Percentiles rank a stretch among this genome's conserved stretches.
Evolutionary conservation across 768 basidiomycete species (phyloP).

Genomic region (Ephemerocybe angulata): DNA sequence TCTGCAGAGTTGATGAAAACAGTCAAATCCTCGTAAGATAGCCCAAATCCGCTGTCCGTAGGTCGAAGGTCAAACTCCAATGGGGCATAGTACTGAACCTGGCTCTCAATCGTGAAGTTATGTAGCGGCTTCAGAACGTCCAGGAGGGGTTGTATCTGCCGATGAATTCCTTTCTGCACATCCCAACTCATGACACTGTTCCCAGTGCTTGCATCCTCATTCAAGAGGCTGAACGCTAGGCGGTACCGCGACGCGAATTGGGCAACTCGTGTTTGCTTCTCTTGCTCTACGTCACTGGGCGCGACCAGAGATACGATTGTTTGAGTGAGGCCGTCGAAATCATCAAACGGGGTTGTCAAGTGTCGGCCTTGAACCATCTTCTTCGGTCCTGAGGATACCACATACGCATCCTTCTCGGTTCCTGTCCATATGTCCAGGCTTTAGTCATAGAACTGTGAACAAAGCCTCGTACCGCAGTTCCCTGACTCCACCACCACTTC

Average conservation of each 20-base stretch:
- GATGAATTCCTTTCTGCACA: constrained; percentile 53
- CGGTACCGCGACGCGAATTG: constrained; percentile 83
- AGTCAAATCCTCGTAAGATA: constrained; percentile 80
- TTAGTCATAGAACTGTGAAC: too few species aligned
- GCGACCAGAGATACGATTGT: constrained; percentile 25
- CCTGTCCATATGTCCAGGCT: too few species aligned
- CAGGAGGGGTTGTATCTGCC: constrained; percentile 60
- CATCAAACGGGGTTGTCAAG: too few species aligned
- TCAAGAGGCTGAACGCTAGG: constrained; percentile 88
- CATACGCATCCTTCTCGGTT: not conserved
- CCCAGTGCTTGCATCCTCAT: constrained; percentile 79
- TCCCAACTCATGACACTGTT: constrained; percentile 68
- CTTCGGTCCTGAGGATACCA: not conserved
- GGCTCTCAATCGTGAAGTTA: constrained; percentile 92
- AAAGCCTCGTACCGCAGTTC: constrained; percentile 7
- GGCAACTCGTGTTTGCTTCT: constrained; percentile 37
- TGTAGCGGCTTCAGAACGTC: constrained; percentile 62
- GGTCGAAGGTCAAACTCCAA: constrained; percentile 69
- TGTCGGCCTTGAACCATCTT: not conserved
- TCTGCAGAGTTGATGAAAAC: constrained; percentile 95
- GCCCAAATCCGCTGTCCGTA: constrained; percentile 42
- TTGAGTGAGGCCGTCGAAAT: too few species aligned
- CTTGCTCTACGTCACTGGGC: not conserved
- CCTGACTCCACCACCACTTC: not conserved
- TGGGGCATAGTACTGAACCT: constrained; percentile 89